Base-by-base conservation (phyloP, 768 basidiomycete species). In the Calocera viscosa region DNA sequence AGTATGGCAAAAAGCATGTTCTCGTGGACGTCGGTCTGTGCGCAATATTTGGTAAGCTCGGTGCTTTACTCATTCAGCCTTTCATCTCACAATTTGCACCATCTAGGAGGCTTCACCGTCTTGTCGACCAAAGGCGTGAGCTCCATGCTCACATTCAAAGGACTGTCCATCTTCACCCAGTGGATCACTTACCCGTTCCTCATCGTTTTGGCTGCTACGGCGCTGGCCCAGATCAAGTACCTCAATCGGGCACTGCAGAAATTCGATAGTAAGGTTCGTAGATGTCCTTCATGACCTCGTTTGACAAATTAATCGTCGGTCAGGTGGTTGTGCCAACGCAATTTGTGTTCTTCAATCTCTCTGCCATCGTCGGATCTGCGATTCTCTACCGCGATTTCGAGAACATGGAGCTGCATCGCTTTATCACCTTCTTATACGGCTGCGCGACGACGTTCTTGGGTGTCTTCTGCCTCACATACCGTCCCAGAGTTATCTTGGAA, bases 331-430 rank as follows among this genome's bases (percentile, higher is more conserved):
- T 98, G 69, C 95, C 94, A 2, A 87, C 87, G 16, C 94, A 97
- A 79, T 98, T 96, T 74, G 92, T 95, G 33, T 81, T 93, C 66
- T 98, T 98, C 79, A 94, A 91, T 28, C 80, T 98, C 38, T 92
- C 91, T 2, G 92, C 91, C 2, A 94, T 99, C 71, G 79, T 90
- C 66, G 95, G 94, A 30, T 94, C 92, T 2, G 92, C 91, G 1
- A 87, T 99, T 17, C 82, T 99, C 1, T 99, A 95, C 73, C 89
- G 91, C 28, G 95, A 99, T 75, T 99, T 99, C 78, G 82, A 84
- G 70, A 84, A 83, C 68, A 86, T 90, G 14, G 82, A 83, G 11
- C 89, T 93, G 74, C 88, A 93, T 74, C 84, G 89, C 72, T 82
- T 90, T 67, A 80, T 92, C 40, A 91, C 88, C 5, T 94, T 94